Percentiles rank a stretch among this genome's conserved stretches.
Evolutionary conservation across 148 eudicot genomes (phyloP).

Genomic region (Bassia scoparia): DNA sequence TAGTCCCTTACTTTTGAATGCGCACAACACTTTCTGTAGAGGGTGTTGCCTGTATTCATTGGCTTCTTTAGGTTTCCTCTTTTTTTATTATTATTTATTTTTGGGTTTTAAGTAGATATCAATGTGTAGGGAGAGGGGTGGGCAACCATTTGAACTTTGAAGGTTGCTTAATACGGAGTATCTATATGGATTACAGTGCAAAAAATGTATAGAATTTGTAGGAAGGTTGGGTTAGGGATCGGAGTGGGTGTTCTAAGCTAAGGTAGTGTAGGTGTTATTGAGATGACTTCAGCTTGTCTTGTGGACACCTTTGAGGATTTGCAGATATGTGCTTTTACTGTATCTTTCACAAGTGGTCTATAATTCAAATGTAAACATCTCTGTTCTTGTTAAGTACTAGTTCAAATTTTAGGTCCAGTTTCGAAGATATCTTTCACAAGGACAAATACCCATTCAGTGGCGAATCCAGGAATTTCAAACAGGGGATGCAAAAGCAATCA

Average conservation of each 20-base stretch:
- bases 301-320: constrained; percentile 6
- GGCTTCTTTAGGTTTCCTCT: constrained; percentile 14
- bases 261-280: constrained; percentile 16
- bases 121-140: constrained; percentile 6
- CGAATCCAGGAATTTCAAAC: too few species aligned
- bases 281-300: background rate
- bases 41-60: constrained; percentile 15
- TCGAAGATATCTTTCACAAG: too few species aligned
- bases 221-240: background rate
- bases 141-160: background rate
- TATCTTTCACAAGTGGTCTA: too few species aligned
- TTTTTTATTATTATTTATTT: background rate
- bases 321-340: constrained; percentile 13
- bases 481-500: too few species aligned
- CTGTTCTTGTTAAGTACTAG: too few species aligned
- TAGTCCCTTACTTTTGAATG: background rate
- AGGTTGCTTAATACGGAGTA: too few species aligned
- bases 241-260: constrained; percentile 21
- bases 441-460: too few species aligned
- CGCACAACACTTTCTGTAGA: constrained; percentile 11
- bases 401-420: too few species aligned
- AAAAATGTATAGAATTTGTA: constrained; percentile 23
- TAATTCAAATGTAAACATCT: too few species aligned
- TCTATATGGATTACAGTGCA: constrained; percentile 13
- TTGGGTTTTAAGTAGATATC: constrained; percentile 4